Evolutionary conservation across 78 protist genomes (phyloP).

Genomic region (Ministeria vibrans): DNA sequence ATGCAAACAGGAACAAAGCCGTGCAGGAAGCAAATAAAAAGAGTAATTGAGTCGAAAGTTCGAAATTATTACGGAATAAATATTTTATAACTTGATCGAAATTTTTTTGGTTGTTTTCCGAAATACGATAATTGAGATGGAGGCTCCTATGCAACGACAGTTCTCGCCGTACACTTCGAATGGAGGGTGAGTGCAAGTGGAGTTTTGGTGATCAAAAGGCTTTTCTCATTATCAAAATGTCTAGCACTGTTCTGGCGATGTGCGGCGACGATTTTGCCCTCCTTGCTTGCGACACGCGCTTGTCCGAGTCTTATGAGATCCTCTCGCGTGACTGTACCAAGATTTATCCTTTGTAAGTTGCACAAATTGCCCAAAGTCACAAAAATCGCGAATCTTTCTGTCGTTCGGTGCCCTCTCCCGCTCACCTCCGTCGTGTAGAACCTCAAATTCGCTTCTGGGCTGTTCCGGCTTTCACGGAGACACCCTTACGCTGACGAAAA

Average conservation of each 20-base stretch:
- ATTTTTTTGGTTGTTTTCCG: too few species aligned
- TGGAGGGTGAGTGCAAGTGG: constrained; percentile 25
- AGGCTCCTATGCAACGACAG: constrained; percentile 11
- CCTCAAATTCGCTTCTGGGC: background rate
- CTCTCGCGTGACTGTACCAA: constrained; percentile 74
- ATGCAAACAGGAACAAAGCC: too few species aligned
- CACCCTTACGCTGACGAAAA: background rate
- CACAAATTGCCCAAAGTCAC: background rate
- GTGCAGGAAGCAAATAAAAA: too few species aligned
- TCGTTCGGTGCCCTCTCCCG: background rate
- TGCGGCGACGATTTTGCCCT: constrained; percentile 91
- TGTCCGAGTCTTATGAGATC: constrained; percentile 84
- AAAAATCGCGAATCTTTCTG: background rate
- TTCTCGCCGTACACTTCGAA: constrained; percentile 26
- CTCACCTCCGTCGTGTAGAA: background rate
- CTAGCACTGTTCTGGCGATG: constrained; percentile 80
- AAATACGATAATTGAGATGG: too few species aligned
- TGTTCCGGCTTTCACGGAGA: constrained; percentile 14
- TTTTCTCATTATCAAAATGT: background rate
- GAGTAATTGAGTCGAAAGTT: too few species aligned
- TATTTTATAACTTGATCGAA: too few species aligned
- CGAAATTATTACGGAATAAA: too few species aligned
- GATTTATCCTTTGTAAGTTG: constrained; percentile 48
- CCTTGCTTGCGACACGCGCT: constrained; percentile 97
- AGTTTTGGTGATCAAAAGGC: background rate